Base-by-base conservation (phyloP, 129 eudicot species). In the Lactuca sativa region DNA sequence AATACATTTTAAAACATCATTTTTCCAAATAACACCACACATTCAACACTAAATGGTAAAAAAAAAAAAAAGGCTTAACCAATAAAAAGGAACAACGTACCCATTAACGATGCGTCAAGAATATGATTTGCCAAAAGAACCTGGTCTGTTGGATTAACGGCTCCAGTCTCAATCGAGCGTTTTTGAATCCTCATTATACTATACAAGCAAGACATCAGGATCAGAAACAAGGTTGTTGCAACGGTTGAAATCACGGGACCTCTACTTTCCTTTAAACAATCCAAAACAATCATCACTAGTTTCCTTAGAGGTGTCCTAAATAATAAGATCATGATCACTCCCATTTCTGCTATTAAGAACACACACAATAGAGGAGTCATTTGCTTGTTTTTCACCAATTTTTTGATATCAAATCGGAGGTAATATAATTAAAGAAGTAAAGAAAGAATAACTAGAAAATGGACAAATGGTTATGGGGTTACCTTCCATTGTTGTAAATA, bases 21-120 rank as follows among this genome's bases (percentile, higher is more conserved):
- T 38, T 38, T 4, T 1, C 43, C 43, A 38, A 6, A 38, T 38
- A 38, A 4, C 8, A 38, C 21, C 21, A 44, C 11, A 4, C 52
- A 8, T 10, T 12, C 4, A 44, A 11, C 52, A 44, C 52, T 44
- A 10, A 3, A 44, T 44, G 52, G 52, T 18, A 18, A 44, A 58
- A 59, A 31, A 59, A n/a, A 3, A 36, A 9, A 60, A 6, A 60
- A 0, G 12, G 8, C 7, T 44, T 44, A 44, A 4, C 52, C n/a
- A 59, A 60, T 13, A 5, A 56, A 18, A 32, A 38, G 0, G 31
- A 71, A 33, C 21, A 12, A 62, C 12, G 11, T 68, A 88, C 97
- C 97, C 81, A 91, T 78, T 14, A 89, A 89, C 5, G 95, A 86
- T 10, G 98, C 88, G 40, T 92, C 86, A 3, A 92, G 89, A 56